Conservation (phyloP, 306 rosid species). For the Boehmeria nivea region DNA sequence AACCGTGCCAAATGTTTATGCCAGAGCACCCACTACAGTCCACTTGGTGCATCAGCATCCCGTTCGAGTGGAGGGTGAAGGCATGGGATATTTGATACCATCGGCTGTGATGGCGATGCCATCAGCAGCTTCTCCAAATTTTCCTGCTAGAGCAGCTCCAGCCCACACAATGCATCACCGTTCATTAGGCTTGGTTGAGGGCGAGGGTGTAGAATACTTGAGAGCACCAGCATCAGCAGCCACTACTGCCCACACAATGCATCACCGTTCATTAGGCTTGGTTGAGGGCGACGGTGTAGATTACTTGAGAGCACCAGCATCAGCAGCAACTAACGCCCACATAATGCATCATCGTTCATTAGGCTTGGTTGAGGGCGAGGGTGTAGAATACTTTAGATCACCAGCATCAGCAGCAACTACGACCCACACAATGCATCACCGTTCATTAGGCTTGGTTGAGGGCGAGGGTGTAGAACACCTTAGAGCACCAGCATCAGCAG, state of each 20-base stretch:
- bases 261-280: constrained; percentile 10
- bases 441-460: constrained; percentile 8
- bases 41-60: constrained; percentile 12
- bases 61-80: constrained; percentile 9
- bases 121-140: background rate
- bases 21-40: constrained; percentile 8
- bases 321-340: constrained; percentile 8
- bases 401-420: constrained; percentile 9
- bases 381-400: constrained; percentile 7
- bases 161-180: constrained; percentile 17
- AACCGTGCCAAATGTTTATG: background rate
- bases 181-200: constrained; percentile 6
- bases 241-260: constrained; percentile 6
- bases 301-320: constrained; percentile 3
- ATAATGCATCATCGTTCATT: constrained; percentile 12
- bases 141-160: background rate
- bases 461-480: constrained; percentile 17
- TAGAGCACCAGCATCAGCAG: constrained; percentile 3
- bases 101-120: constrained; percentile 1
- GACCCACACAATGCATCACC: constrained; percentile 12
- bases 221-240: background rate
- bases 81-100: constrained; percentile 6
- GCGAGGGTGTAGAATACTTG: constrained; percentile 12
- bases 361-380: constrained; percentile 14
- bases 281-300: constrained; percentile 11